Base-by-base conservation (phyloP, 2,329 filamentous ascomycete species). In the Arthrinium puccinioides region DNA sequence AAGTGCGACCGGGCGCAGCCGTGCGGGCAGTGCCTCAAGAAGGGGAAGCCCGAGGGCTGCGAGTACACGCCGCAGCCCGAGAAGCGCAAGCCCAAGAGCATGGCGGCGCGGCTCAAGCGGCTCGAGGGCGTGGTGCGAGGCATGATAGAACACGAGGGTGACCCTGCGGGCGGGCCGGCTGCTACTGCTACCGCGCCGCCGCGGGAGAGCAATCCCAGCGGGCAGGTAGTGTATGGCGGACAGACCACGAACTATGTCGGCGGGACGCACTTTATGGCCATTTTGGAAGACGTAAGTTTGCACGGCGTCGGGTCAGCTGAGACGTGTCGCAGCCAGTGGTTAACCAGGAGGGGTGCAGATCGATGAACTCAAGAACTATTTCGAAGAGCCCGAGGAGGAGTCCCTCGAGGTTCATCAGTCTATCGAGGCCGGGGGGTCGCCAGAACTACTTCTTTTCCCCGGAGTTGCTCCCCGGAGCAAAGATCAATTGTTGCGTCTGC, bases 231-330 rank as follows among this genome's bases (percentile, higher is more conserved):
- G 15, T 55, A 60, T 16, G 61, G 66, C 3, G 51, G 61, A 24
- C 55, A 56, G 35, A 62, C 60, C 9, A 66, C 64, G 28, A 72
- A 66, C 5, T 79, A 76, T 44, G 66, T 79, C 5, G 74, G 75
- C 2, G 73, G 73, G 4, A 78, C 74, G 30, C 74, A 79, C 41
- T 76, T 73, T 45, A 70, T 76, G 60, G 74, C 74, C 3, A 76
- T 79, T 54, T 55, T 79, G 9, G 70, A 78, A 48, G 71, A 79
- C 59, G 74, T 77, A 46, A 63, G 67, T 16, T n/a, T n/a, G n/a
- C n/a, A n/a, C n/a, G n/a, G n/a, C n/a, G n/a, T n/a, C n/a, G n/a
- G n/a, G n/a, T n/a, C n/a, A n/a, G n/a, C n/a, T n/a, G n/a, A n/a
- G n/a, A n/a, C n/a, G n/a, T n/a, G n/a, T n/a, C n/a, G n/a, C n/a